These are phyloP conservation scores for Cladorrhinum samala DNA, from an alignment of 495 filamentous ascomycete genomes.

Conservation along the genomic window DNA sequence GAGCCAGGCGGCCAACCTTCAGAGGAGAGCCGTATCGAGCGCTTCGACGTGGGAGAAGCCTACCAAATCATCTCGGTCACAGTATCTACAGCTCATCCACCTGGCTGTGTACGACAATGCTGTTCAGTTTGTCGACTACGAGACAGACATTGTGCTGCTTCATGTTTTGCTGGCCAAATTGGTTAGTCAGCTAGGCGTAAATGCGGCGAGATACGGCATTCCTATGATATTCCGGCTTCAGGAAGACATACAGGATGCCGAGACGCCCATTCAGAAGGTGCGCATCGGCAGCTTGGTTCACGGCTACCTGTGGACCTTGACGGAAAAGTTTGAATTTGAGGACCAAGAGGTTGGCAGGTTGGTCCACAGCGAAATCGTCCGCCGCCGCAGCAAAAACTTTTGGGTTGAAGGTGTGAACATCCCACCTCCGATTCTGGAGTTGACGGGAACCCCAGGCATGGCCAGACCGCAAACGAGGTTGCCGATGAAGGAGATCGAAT, in stretches of 20 bases:
- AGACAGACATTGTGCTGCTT: constrained; percentile 65
- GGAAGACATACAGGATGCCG: constrained; percentile 66
- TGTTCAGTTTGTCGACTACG: constrained; percentile 59
- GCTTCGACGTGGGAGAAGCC: constrained; percentile 57
- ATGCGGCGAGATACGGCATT: constrained; percentile 68
- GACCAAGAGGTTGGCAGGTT: constrained; percentile 56
- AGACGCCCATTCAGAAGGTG: constrained; percentile 58
- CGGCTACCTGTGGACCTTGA: constrained; percentile 77
- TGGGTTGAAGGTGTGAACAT: constrained; percentile 73
- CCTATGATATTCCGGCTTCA: constrained; percentile 86
- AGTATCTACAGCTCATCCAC: constrained; percentile 78
- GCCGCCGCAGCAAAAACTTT: constrained; percentile 60
- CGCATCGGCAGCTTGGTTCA: constrained; percentile 77
- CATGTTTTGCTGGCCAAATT: constrained; percentile 69
- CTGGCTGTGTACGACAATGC: constrained; percentile 82
- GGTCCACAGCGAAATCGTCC: constrained; percentile 68
- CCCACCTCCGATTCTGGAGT: constrained; percentile 52
- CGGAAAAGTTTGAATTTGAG: constrained; percentile 72
- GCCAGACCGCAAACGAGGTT: constrained; percentile 41
- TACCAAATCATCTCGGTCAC: constrained; percentile 48
- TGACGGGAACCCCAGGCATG: constrained; percentile 42
- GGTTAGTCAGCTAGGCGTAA: constrained; percentile 73
- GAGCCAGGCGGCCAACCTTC: constrained; percentile 25
- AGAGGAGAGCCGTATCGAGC: constrained; percentile 64
- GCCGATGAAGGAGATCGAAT: constrained; percentile 45